Evolutionary conservation across 2,329 filamentous ascomycete species (phyloP).

Genomic region (Aureobasidium sp.): DNA sequence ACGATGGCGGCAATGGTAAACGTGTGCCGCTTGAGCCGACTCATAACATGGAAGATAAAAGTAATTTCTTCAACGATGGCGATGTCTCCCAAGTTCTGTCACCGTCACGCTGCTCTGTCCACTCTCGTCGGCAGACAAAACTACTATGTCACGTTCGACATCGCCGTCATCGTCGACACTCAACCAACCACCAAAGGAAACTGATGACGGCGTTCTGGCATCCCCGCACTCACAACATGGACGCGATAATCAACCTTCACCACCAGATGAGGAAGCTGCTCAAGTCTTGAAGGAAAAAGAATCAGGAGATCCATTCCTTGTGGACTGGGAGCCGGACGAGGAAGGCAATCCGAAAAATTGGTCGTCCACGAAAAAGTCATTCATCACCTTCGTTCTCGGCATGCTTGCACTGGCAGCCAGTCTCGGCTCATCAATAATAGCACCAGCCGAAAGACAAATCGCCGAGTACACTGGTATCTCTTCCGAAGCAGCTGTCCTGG

Average conservation of each 20-base stretch:
- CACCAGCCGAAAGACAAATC: conserved; percentile 41
- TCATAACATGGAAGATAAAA: background rate
- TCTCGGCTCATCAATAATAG: conserved; percentile 46
- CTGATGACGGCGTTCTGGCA: background rate
- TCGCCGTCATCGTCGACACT: background rate
- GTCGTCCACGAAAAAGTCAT: conserved; percentile 37
- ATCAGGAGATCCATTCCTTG: conserved; percentile 22
- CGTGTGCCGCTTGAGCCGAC: conserved; percentile 12
- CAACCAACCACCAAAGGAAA: background rate
- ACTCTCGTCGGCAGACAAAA: background rate
- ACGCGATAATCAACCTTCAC: background rate
- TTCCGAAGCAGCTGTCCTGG: conserved; percentile 39
- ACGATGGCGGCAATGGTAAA: background rate
- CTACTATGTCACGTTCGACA: background rate
- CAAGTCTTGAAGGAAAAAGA: background rate
- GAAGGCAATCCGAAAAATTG: conserved; percentile 50
- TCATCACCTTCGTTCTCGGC: conserved; percentile 44
- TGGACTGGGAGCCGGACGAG: conserved; percentile 65
- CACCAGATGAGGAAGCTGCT: conserved; percentile 4
- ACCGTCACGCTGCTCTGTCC: background rate
- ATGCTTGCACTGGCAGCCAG: conserved; percentile 46
- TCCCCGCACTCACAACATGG: background rate
- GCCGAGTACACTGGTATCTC: conserved; percentile 38
- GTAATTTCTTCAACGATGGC: background rate
- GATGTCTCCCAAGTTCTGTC: background rate